These are phyloP conservation scores for Cicer cuneatum DNA, from an alignment of 306 rosid species.

Conservation along the genomic window DNA sequence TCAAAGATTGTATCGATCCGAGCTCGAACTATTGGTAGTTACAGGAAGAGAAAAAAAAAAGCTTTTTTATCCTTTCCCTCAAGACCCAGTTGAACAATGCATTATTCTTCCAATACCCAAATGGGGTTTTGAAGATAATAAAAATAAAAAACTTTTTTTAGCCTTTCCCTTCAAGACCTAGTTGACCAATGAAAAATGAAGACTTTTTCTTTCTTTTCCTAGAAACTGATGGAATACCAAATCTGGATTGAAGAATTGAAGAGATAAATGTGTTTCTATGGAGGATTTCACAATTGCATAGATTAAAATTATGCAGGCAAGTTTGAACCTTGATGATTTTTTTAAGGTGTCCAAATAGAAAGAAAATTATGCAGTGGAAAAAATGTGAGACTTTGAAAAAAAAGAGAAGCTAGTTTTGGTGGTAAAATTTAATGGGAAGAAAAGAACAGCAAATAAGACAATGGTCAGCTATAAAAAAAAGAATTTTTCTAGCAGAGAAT, in stretches of 20 bases:
- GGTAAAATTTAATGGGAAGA: slow-evolving; percentile 13
- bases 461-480: slow-evolving; percentile 36
- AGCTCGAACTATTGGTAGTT: too few relatives aligned
- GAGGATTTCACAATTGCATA: slow-evolving; percentile 11
- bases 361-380: slow-evolving; percentile 36
- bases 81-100: slow-evolving; percentile 39
- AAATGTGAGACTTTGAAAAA: slow-evolving; percentile 29
- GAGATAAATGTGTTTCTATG: slow-evolving; percentile 1
- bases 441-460: slow-evolving; percentile 41
- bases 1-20: too few relatives aligned
- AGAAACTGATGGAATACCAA: slow-evolving; percentile 4
- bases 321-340: too few relatives aligned
- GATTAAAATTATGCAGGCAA: slow-evolving; percentile 16
- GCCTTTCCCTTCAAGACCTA: too few relatives aligned
- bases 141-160: too few relatives aligned
- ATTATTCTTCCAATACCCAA: too few relatives aligned
- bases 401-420: background rate
- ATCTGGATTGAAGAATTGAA: background rate
- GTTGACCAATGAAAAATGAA: background rate
- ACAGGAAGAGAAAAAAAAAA: background rate
- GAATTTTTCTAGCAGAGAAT: slow-evolving; percentile 34
- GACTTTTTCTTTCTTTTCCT: background rate
- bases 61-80: background rate
- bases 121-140: too few relatives aligned
- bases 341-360: slow-evolving; percentile 14